Base-by-base conservation (phyloP, 768 basidiomycete genomes). In the Pleurotus eryngii region DNA sequence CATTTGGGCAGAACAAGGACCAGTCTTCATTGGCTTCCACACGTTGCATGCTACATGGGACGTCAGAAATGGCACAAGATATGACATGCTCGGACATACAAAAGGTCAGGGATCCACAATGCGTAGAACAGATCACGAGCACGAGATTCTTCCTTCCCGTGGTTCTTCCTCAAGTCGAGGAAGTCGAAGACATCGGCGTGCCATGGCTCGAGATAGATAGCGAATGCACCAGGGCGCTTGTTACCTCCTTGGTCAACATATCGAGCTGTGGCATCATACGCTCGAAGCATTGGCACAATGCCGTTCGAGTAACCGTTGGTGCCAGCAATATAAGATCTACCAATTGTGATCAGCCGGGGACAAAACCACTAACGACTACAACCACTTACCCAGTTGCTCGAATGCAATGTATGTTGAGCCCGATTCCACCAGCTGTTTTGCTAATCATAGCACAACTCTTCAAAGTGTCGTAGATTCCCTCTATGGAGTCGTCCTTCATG, bases 161-260 rank as follows among this genome's bases (percentile, higher is more conserved):
- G 96, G 71, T 99, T 99, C 84, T 98, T 98, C 66, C 97, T 82
- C 46, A 99, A 81, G 68, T 98, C 96, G 64, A 99, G 82, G 78
- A 99, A 98, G 58, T 97, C 95, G 65, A 98, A 97, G 68, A 99
- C 72, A 71, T 98, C 97, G 15, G 92, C 84, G 68, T 99, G 97
- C 97, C 97, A 99, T 12, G 97, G 97, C 75, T 99, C 97, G 67
- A 98, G 79, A 75, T 99, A 99, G 71, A 99, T 91, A 15, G 97
- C 92, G 64, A 99, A 98, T 1, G 97, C 97, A 59, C 97, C 97
- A 1, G 97, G 97, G 22, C 97, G 90, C 77, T 98, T 98, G 82
- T 98, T 98, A 24, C 97, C 97, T 51, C 97, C 96, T 69, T 98
- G 96, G 70, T 98, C 97, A 57, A 98, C 97, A 66, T 98, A 98